These are phyloP conservation scores for Alternaria solani DNA, from an alignment of 2,329 filamentous ascomycete species.

Conservation along the genomic window DNA sequence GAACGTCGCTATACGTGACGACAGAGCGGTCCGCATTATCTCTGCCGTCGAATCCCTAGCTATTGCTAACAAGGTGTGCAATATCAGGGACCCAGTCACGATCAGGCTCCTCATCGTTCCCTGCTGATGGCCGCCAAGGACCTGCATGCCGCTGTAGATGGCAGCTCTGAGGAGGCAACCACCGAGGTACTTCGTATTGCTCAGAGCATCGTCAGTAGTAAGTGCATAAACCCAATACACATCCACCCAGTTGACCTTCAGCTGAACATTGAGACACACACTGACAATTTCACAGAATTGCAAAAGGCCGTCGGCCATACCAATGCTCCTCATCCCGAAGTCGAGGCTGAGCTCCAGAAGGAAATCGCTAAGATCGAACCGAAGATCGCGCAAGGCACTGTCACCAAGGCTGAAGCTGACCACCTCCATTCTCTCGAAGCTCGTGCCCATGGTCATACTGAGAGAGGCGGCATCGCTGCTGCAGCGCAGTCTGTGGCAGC, in stretches of 20 bases:
- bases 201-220: constrained; percentile 43
- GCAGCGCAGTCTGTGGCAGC: constrained; percentile 52
- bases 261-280: not conserved
- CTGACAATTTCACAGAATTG: constrained; percentile 37
- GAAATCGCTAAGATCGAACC: constrained; percentile 44
- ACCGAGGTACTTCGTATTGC: constrained; percentile 35
- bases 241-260: not conserved
- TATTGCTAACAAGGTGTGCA: constrained; percentile 32
- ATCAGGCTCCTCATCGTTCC: constrained; percentile 25
- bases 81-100: constrained; percentile 16
- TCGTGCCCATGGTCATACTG: constrained; percentile 46
- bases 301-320: constrained; percentile 37
- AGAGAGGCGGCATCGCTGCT: constrained; percentile 49
- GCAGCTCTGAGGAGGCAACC: constrained; percentile 35
- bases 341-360: constrained; percentile 40
- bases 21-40: constrained; percentile 37
- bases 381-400: constrained; percentile 43
- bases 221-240: constrained; percentile 15
- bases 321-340: constrained; percentile 39
- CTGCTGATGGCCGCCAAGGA: constrained; percentile 40
- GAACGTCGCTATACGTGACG: constrained; percentile 32
- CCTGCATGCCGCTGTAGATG: constrained; percentile 36
- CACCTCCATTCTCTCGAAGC: constrained; percentile 54
- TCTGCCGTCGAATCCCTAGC: constrained; percentile 41
- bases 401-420: constrained; percentile 52